These are phyloP conservation scores for Dactylonectria estremocensis DNA, from an alignment of 2,329 filamentous ascomycete genomes.

Conservation along the genomic window DNA sequence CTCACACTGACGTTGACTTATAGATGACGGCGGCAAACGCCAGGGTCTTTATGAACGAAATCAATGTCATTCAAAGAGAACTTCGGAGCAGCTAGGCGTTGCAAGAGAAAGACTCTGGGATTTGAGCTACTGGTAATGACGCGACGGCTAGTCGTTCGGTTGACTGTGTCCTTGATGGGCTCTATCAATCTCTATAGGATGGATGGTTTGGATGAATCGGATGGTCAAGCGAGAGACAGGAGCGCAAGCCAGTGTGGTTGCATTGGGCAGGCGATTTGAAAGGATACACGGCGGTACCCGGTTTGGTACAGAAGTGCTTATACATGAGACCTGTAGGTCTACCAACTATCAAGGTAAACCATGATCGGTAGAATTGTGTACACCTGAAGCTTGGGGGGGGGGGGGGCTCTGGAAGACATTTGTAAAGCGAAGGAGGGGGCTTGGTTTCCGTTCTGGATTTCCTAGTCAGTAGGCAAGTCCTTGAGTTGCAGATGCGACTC, in stretches of 20 bases:
- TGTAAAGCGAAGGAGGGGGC: constrained; percentile 18
- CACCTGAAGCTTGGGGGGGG: constrained; percentile 33
- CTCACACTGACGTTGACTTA: constrained; percentile 24
- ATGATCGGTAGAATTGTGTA: constrained; percentile 45
- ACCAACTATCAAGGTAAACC: constrained; percentile 26
- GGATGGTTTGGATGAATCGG: constrained; percentile 27
- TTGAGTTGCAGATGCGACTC: constrained; percentile 32
- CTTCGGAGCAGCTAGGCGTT: constrained; percentile 57
- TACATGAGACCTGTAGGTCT: constrained; percentile 30
- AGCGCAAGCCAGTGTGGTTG: constrained; percentile 25
- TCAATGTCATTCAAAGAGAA: constrained; percentile 66
- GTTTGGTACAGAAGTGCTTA: constrained; percentile 41
- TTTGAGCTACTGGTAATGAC: constrained; percentile 32
- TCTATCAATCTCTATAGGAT: constrained; percentile 21
- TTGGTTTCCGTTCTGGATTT: constrained; percentile 5
- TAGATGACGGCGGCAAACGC: constrained; percentile 70
- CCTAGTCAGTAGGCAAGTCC: constrained; percentile 7
- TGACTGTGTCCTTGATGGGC: constrained; percentile 24
- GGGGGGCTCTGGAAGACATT: constrained; percentile 33
- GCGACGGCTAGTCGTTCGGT: constrained; percentile 15
- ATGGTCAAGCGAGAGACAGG: constrained; percentile 26
- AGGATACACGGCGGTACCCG: constrained; percentile 36
- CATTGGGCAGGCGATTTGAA: constrained; percentile 28
- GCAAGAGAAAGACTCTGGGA: constrained; percentile 25
- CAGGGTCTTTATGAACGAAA: constrained; percentile 66